These are phyloP conservation scores for Lodderomyces metapsilosis DNA, from an alignment of 1,139 yeast genomes.

Conservation along the genomic window DNA sequence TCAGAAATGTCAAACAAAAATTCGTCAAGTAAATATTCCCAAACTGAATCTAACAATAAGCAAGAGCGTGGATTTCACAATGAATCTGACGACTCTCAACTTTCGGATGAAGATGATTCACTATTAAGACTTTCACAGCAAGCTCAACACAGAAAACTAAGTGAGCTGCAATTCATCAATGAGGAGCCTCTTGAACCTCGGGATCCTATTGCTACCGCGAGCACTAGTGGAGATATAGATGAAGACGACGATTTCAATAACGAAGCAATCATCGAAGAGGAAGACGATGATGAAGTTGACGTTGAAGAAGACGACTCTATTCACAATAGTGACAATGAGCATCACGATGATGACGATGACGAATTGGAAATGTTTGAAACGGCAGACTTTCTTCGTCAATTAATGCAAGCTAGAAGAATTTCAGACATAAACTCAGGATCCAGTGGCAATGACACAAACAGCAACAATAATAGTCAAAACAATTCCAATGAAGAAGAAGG, in stretches of 20 bases:
- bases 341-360: slow-evolving; percentile 17
- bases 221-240: slow-evolving; percentile 9
- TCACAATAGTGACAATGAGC: slow-evolving; percentile 21
- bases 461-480: slow-evolving; percentile 11
- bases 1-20: too few relatives aligned
- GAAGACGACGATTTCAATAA: slow-evolving; percentile 10
- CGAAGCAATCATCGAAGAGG: slow-evolving; percentile 11
- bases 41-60: too few relatives aligned
- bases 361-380: slow-evolving; percentile 25
- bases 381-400: slow-evolving; percentile 24
- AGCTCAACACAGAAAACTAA: slow-evolving; percentile 16
- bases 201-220: slow-evolving; percentile 9
- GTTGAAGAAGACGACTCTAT: slow-evolving; percentile 13
- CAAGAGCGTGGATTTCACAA: too few relatives aligned
- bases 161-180: slow-evolving; percentile 8
- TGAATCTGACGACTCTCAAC: slow-evolving; percentile 5
- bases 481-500: too few relatives aligned
- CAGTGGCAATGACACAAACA: slow-evolving; percentile 19
- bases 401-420: slow-evolving; percentile 18
- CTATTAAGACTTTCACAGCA: slow-evolving; percentile 23
- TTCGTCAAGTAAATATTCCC: too few relatives aligned
- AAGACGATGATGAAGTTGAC: slow-evolving; percentile 10
- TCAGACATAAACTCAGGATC: slow-evolving; percentile 17
- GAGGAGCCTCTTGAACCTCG: slow-evolving; percentile 7
- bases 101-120: slow-evolving; percentile 18